These are phyloP conservation scores for Lentinula edodes DNA, from an alignment of 768 basidiomycete species.

Conservation along the genomic window DNA sequence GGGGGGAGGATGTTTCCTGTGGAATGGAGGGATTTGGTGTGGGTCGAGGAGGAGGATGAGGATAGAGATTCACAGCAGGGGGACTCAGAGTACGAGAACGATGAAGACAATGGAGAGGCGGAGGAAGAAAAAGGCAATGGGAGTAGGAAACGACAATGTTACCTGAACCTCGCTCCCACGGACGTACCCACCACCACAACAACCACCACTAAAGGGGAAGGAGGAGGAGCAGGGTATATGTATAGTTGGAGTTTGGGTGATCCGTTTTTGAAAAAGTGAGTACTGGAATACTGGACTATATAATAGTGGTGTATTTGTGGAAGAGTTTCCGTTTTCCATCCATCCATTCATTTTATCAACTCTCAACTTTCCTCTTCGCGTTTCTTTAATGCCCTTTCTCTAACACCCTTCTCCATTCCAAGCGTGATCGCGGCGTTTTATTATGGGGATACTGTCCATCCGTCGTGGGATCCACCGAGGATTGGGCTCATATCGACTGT, in stretches of 20 bases:
- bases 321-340: too few relatives aligned
- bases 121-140: too few relatives aligned
- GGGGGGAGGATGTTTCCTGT: conserved; percentile 66
- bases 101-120: conserved; percentile 22
- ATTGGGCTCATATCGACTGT: conserved; percentile 73
- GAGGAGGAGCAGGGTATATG: conserved; percentile 43
- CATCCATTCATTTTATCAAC: too few relatives aligned
- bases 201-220: neutral
- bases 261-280: conserved; percentile 70
- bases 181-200: conserved; percentile 43
- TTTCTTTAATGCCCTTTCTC: too few relatives aligned
- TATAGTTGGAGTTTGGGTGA: conserved; percentile 77
- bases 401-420: conserved; percentile 17
- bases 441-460: conserved; percentile 66
- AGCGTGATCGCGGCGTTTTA: conserved; percentile 62
- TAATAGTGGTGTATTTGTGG: too few relatives aligned
- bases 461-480: conserved; percentile 61
- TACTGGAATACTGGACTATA: neutral
- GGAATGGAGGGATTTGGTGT: conserved; percentile 68
- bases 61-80: neutral
- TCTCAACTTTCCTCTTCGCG: too few relatives aligned
- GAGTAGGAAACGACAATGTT: conserved; percentile 27
- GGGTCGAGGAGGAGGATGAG: neutral
- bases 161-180: conserved; percentile 51
- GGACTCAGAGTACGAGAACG: neutral